Conservation (phyloP, 768 basidiomycete genomes). For the Leucocoprinus sp. region DNA sequence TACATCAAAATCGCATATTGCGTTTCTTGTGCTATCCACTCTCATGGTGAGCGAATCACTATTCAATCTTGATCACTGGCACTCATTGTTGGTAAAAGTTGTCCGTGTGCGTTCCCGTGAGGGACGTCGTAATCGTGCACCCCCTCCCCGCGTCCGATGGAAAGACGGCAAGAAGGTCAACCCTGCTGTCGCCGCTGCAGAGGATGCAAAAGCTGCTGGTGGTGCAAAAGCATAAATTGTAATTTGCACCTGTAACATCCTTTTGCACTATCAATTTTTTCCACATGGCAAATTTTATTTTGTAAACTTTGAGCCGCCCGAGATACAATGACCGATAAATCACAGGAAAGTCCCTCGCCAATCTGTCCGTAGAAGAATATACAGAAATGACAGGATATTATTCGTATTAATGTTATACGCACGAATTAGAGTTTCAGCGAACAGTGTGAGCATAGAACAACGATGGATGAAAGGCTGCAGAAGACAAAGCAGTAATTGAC, state of each 20-base stretch:
- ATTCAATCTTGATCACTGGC: background rate
- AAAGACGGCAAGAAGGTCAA: constrained; percentile 96
- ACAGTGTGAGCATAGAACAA: background rate
- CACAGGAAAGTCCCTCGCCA: too few species aligned
- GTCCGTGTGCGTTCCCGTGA: constrained; percentile 96
- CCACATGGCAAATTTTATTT: background rate
- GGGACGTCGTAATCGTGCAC: constrained; percentile 95
- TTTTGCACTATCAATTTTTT: constrained; percentile 6
- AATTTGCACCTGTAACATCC: constrained; percentile 8
- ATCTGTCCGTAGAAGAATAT: background rate
- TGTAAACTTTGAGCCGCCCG: too few species aligned
- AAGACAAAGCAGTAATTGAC: constrained; percentile 6
- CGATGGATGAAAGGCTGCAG: background rate
- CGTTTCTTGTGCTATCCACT: constrained; percentile 98
- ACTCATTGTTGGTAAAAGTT: constrained; percentile 42
- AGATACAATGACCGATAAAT: background rate
- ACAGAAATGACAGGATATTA: constrained; percentile 9
- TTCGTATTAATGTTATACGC: constrained; percentile 10
- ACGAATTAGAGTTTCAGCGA: background rate
- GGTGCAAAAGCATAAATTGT: constrained; percentile 44
- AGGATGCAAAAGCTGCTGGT: constrained; percentile 63
- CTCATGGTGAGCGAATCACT: constrained; percentile 63
- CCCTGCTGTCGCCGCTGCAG: constrained; percentile 89
- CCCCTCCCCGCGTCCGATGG: constrained; percentile 93
- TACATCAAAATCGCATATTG: constrained; percentile 99